Evolutionary conservation across 129 eudicot species (phyloP).

Genomic region (Smallanthus sonchifolius): DNA sequence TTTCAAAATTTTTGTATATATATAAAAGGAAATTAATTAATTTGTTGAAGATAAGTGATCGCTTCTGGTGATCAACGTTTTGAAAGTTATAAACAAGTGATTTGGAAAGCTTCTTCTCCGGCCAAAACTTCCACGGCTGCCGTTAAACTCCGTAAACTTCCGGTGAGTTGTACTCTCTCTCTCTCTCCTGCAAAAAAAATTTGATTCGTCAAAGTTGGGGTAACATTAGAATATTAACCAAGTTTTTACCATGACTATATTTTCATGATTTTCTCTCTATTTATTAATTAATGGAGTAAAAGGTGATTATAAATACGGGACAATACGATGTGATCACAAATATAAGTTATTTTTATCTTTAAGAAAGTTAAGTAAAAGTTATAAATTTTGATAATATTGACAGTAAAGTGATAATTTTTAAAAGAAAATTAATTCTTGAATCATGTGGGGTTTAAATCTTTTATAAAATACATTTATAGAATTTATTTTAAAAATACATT

Average conservation of each 20-base stretch:
- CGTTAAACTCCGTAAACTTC: not conserved
- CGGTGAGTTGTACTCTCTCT: constrained; percentile 16
- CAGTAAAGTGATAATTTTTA: not conserved
- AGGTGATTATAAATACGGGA: too few species aligned
- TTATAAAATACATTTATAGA: too few species aligned
- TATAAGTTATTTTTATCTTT: not conserved
- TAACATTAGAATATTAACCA: too few species aligned
- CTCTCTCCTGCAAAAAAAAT: not conserved
- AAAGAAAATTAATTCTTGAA: not conserved
- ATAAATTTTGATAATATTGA: not conserved
- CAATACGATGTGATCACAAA: not conserved
- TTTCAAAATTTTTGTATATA: constrained; percentile 7
- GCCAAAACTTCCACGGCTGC: constrained; percentile 12
- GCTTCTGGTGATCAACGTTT: not conserved
- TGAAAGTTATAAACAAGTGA: not conserved
- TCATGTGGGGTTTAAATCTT: not conserved
- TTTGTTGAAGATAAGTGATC: constrained; percentile 9
- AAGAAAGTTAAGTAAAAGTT: not conserved
- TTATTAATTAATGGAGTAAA: too few species aligned
- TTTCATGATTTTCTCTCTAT: too few species aligned
- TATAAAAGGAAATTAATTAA: not conserved
- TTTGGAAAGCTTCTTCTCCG: constrained; percentile 3
- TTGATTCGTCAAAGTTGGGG: constrained; percentile 18
- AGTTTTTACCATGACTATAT: too few species aligned
- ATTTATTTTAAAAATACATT: too few species aligned